Conservation (phyloP, 2,329 filamentous ascomycete genomes). For the Beauveria sp. region DNA sequence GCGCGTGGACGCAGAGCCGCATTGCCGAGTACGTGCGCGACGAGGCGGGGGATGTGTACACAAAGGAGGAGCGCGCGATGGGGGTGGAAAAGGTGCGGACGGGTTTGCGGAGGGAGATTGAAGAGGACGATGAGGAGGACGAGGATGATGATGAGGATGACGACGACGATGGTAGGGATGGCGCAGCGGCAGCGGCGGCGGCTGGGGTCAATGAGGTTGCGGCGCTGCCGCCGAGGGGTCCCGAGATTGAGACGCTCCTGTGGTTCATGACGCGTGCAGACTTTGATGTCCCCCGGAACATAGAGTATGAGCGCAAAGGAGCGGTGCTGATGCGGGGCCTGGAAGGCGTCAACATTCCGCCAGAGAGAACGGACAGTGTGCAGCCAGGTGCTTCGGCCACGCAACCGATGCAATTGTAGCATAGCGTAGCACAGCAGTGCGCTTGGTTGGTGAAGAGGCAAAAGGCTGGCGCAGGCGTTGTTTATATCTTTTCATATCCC, state of each 20-base stretch:
- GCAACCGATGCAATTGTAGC: background rate
- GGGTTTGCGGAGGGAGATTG: slow-evolving; percentile 52
- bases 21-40: slow-evolving; percentile 35
- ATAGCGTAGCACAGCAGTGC: background rate
- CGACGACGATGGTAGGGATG: slow-evolving; percentile 41
- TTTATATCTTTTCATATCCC: background rate
- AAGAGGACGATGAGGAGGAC: slow-evolving; percentile 46
- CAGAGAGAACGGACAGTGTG: slow-evolving; percentile 13
- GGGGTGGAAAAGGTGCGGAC: slow-evolving; percentile 66
- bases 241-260: slow-evolving; percentile 40
- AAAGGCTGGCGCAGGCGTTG: background rate
- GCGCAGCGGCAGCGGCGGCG: slow-evolving; percentile 20
- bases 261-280: slow-evolving; percentile 39
- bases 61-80: slow-evolving; percentile 57
- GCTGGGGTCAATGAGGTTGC: slow-evolving; percentile 12
- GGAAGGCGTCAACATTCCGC: slow-evolving; percentile 28
- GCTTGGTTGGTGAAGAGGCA: background rate
- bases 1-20: slow-evolving; percentile 32
- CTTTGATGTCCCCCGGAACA: slow-evolving; percentile 35
- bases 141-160: slow-evolving; percentile 52
- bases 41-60: slow-evolving; percentile 56
- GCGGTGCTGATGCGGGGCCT: slow-evolving; percentile 23
- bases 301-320: slow-evolving; percentile 34
- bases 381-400: background rate
- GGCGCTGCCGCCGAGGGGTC: slow-evolving; percentile 23